phyloP scores from a whole-genome alignment of 2,329 filamentous ascomycete genomes.

The Pseudogymnoascus sp. region DNA sequence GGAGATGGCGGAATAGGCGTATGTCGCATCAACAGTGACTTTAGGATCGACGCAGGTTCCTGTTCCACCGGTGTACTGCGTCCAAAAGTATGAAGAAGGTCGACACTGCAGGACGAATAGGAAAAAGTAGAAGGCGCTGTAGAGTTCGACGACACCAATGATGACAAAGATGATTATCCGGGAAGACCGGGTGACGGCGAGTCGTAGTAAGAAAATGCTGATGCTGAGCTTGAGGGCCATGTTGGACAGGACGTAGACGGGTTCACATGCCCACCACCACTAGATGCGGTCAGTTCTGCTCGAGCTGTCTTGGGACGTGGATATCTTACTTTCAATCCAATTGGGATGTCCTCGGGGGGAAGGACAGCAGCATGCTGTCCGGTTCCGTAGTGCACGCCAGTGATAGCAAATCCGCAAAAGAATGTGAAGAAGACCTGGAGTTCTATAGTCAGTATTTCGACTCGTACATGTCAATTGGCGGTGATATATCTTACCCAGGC shows the following conservation, averaged over 20 bases:
- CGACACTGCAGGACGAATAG: conserved; percentile 34
- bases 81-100: conserved; percentile 34
- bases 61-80: conserved; percentile 26
- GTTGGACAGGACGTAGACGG: conserved; percentile 34
- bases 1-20: conserved; percentile 34
- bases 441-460: background rate
- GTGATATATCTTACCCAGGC: conserved; percentile 34
- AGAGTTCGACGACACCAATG: conserved; percentile 28
- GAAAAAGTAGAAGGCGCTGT: conserved; percentile 32
- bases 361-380: conserved; percentile 22
- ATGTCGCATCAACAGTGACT: conserved; percentile 29
- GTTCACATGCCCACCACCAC: conserved; percentile 34
- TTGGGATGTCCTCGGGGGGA: conserved; percentile 19
- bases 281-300: conserved; percentile 2
- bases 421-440: conserved; percentile 9
- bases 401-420: conserved; percentile 22
- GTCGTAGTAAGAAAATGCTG: conserved; percentile 34
- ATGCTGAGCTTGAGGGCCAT: conserved; percentile 34
- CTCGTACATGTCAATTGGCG: background rate
- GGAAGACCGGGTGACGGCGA: conserved; percentile 28
- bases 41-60: conserved; percentile 30
- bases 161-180: conserved; percentile 30
- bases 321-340: conserved; percentile 23
- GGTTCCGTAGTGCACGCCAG: conserved; percentile 23
- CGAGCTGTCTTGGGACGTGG: background rate